Base-by-base conservation (phyloP, 345 rosid species). In the Murraya koenigii region DNA sequence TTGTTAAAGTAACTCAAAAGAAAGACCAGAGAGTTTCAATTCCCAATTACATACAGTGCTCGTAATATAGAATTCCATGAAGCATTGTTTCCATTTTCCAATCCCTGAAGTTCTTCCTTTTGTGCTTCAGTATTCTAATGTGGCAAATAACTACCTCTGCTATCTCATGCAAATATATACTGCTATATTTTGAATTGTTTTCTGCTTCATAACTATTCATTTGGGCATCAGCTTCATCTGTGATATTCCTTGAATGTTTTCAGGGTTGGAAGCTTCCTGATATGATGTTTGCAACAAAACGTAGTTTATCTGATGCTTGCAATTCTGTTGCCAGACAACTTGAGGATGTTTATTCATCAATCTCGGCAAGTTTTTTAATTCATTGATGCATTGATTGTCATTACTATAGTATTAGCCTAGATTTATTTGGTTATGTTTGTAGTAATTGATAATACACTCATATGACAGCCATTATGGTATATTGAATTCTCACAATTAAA, bases 261-360 rank as follows among this genome's bases (percentile, higher is more conserved):
- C 84, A 96, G 98, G 99, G 99, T 2, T 96, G 94, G 94, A 91
- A 90, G 70, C 93, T 96, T 89, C 93, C 97, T 58, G 95, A 96
- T 86, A 78, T 96, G 87, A 94, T 88, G 97, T 96, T 96, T 87
- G 98, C 97, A 6, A 92, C 99, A 4, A 91, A 90, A 78, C 95
- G 95, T 63, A 82, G 95, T 79, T 85, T 96, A 79, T 87, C 93
- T 78, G 99, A 94, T 78, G 97, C 99, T 74, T 86, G 97, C 78
- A 82, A 85, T 75, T 79, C 87, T 73, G 83, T 96, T 67, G 95
- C 90, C 80, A 89, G 85, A 76, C 93, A 90, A 75, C 94, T 96
- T 71, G 97, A 92, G 71, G 88, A 78, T 66, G 93, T 94, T 77
- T 89, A 92, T 80, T 76, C 89, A 30, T 92, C 95, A 5, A 88